Conservation (phyloP, 805 yeast genomes). For the Ogataea parapolymorpha region DNA sequence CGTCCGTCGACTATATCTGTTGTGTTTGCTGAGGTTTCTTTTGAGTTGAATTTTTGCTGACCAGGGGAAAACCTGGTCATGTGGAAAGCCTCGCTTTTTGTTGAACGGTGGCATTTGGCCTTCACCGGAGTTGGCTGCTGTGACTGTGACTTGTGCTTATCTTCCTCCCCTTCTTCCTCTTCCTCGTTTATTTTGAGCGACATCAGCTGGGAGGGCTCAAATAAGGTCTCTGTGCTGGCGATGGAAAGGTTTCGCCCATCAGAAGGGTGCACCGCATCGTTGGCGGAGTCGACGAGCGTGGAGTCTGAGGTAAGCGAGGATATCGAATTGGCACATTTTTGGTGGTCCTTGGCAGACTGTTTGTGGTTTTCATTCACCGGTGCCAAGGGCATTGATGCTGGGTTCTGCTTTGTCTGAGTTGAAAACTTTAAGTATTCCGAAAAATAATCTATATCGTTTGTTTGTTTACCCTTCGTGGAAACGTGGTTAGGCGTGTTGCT, state of each 20-base stretch:
- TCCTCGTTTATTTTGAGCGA: conserved; percentile 19
- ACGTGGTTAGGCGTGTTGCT: conserved; percentile 14
- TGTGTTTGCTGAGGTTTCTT: conserved; percentile 3
- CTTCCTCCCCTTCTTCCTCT: conserved; percentile 14
- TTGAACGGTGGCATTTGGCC: conserved; percentile 17
- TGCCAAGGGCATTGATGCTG: not conserved
- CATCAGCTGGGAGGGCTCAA: conserved; percentile 16
- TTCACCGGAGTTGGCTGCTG: conserved; percentile 12
- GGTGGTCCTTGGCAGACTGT: conserved; percentile 8
- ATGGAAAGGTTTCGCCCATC: conserved; percentile 15
- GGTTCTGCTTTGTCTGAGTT: not conserved
- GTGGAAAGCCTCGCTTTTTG: conserved; percentile 17
- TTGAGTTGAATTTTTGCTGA: conserved; percentile 7
- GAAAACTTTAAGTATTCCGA: conserved; percentile 1
- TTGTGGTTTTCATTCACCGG: conserved; percentile 4
- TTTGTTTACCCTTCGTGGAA: conserved; percentile 6
- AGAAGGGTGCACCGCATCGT: not conserved
- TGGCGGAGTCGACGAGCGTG: conserved; percentile 16
- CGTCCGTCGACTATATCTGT: conserved; percentile 1
- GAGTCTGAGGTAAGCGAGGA: conserved; percentile 22
- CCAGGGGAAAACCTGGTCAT: conserved; percentile 4
- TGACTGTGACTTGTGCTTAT: conserved; percentile 3
- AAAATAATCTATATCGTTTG: conserved; percentile 4
- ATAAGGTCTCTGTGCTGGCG: conserved; percentile 23
- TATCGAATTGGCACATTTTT: conserved; percentile 19